These are phyloP conservation scores for Penicillium sp. DNA, from an alignment of 2,329 filamentous ascomycete genomes.

Conservation along the genomic window DNA sequence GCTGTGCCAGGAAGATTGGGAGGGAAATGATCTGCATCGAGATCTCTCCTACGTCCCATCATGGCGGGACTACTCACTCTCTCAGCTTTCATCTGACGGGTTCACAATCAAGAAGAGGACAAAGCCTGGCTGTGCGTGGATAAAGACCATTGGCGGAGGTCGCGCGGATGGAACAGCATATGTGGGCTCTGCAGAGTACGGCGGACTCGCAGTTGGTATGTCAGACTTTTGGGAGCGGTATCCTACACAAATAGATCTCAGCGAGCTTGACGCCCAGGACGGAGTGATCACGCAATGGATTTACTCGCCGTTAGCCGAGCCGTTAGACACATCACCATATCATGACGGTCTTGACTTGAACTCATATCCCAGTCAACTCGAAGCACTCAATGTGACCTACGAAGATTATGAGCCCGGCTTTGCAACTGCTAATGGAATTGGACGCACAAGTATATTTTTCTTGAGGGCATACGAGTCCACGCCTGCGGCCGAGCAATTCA, in stretches of 20 bases:
- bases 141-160: conserved; percentile 60
- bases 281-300: conserved; percentile 62
- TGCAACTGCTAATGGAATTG: conserved; percentile 60
- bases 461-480: conserved; percentile 57
- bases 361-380: conserved; percentile 59
- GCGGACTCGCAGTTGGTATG: conserved; percentile 61
- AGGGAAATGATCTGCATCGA: conserved; percentile 52
- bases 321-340: conserved; percentile 59
- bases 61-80: conserved; percentile 61
- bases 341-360: conserved; percentile 61
- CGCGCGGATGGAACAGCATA: conserved; percentile 60
- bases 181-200: conserved; percentile 58
- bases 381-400: conserved; percentile 64
- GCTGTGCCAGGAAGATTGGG: conserved; percentile 39
- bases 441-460: conserved; percentile 59
- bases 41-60: conserved; percentile 58
- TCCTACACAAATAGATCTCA: conserved; percentile 60
- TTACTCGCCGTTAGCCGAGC: conserved; percentile 59
- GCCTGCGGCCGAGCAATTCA: conserved; percentile 51
- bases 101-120: conserved; percentile 64
- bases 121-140: conserved; percentile 58
- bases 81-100: conserved; percentile 61
- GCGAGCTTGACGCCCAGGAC: conserved; percentile 51
- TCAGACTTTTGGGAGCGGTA: conserved; percentile 68
- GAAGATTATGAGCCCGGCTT: conserved; percentile 62